These are phyloP conservation scores for Tuber melanosporum DNA, from an alignment of 495 filamentous ascomycete species.

Conservation along the genomic window DNA sequence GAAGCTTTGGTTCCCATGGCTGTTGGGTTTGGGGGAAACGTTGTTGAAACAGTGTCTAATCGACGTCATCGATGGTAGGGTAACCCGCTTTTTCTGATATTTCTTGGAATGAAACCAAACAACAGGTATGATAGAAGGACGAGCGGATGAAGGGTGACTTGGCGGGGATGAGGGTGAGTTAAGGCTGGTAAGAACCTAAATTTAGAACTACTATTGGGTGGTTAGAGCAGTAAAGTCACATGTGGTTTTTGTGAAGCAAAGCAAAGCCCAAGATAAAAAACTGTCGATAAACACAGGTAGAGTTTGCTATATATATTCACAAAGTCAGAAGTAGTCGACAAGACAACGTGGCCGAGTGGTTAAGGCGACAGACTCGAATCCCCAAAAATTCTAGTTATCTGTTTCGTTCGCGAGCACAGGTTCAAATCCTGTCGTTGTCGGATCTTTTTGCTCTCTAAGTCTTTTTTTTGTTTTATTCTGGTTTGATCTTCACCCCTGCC, in stretches of 20 bases:
- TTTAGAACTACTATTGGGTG: neutral
- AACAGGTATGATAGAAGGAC: neutral
- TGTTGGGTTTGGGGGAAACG: neutral
- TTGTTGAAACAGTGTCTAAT: neutral
- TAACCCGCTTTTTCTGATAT: neutral
- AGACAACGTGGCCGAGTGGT: slow-evolving; percentile 34
- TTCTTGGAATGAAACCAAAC: neutral
- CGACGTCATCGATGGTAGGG: neutral
- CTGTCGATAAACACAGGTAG: neutral
- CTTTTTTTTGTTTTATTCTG: neutral
- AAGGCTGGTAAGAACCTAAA: neutral
- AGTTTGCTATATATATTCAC: neutral
- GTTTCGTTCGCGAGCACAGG: slow-evolving; percentile 33
- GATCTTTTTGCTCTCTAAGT: neutral
- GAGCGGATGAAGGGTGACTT: neutral
- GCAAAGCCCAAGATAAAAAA: neutral
- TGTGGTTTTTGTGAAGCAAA: neutral
- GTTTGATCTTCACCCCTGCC: neutral
- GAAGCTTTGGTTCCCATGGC: neutral
- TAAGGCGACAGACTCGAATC: slow-evolving; percentile 33
- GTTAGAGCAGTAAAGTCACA: neutral
- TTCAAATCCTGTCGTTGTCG: slow-evolving; percentile 35
- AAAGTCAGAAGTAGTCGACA: neutral
- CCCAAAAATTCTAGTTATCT: slow-evolving; percentile 15
- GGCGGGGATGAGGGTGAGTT: neutral